Evolutionary conservation across 2,329 filamentous ascomycete species (phyloP), one percentile per base, ranked within the genome.

Genomic region (Aspergillus amoenus): DNA sequence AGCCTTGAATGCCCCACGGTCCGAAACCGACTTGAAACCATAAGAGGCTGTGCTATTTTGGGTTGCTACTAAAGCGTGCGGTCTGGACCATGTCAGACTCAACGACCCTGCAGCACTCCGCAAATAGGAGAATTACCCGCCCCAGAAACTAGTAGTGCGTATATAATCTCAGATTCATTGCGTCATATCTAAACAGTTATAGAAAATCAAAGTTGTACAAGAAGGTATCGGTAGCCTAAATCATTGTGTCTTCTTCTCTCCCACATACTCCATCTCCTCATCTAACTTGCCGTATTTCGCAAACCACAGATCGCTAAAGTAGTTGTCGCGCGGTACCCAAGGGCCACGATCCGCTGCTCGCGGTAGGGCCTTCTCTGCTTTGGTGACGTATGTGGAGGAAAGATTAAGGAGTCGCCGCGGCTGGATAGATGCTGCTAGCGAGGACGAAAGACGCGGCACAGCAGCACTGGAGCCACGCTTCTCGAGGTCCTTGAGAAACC

Each of bases 351-450:
- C 68, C 7, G 68, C 76, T 8, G 72, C 70, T 61, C 70, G 73
- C 17, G 76, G 76, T 18, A 78, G 56, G 1, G 59, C 41, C 32
- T 66, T 62, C 55, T 68, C 64, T 5, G 74, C 74, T 13, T 63
- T 62, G n/a, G 66, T 66, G 43, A 78, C 61, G 58, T 78, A 78
- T 8, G 73, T 78, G n/a, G 73, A 75, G 42, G 62, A 73, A 18
- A 78, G 65, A 32, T 73, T 74, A 42, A 78, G 56, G 37, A 77
- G 44, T 0, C 66, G 69, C 15, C 67, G 61, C 5, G 65, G 58
- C 46, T 74, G 63, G 21, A 77, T 48, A 3, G 51, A 42, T 17
- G 53, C 37, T 2, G 53, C 61, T 3, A 66, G 59, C 0, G 50
- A 39, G 4, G 59, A 44, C 41, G 62, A 57, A 48, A 74, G 7